Percentiles rank a stretch among this genome's conserved stretches.
These are phyloP conservation scores for Camellia oleifera DNA, from an alignment of 179 eudicot genomes.

Conservation along the genomic window DNA sequence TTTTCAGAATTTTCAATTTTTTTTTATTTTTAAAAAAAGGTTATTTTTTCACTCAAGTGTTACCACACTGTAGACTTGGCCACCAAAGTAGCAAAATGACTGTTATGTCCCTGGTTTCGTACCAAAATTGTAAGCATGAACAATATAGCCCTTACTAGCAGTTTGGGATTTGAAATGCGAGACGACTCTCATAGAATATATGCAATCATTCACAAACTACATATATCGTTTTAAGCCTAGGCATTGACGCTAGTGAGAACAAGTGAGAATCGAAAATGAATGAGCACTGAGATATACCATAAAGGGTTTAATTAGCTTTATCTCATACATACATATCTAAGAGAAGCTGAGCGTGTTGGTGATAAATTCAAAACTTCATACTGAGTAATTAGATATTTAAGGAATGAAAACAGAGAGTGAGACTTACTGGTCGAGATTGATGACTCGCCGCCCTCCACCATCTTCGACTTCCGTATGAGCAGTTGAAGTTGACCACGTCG, in stretches of 20 bases:
- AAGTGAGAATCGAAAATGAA: too few relatives aligned
- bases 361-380: background rate
- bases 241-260: background rate
- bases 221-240: too few relatives aligned
- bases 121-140: background rate
- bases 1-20: too few relatives aligned
- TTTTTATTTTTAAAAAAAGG: too few relatives aligned
- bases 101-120: background rate
- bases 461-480: conserved; percentile 29
- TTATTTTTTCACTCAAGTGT: background rate
- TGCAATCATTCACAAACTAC: too few relatives aligned
- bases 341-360: conserved; percentile 2
- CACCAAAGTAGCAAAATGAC: conserved; percentile 1
- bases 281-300: too few relatives aligned
- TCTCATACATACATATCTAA: background rate
- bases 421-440: conserved; percentile 78
- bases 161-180: too few relatives aligned
- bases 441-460: conserved; percentile 27
- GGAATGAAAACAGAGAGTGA: background rate
- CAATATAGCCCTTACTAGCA: background rate
- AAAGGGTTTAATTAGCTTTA: too few relatives aligned
- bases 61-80: background rate
- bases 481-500: conserved; percentile 14
- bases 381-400: background rate
- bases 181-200: too few relatives aligned